Evolutionary conservation across 306 rosid species (phyloP).

Genomic region (Carpinus fangiana): DNA sequence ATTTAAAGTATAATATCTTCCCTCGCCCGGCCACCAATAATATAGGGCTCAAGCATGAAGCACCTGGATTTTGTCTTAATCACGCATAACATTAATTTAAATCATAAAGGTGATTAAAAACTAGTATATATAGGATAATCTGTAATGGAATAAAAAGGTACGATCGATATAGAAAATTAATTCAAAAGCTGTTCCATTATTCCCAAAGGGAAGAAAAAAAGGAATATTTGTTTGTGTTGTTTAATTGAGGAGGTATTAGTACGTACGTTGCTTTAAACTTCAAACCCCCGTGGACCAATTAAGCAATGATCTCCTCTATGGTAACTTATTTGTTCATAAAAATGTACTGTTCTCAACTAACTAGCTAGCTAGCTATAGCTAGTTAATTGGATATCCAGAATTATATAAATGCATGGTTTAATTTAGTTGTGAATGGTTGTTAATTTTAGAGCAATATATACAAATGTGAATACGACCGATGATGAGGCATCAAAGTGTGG

Average conservation of each 20-base stretch:
- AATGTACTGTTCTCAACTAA: too few relatives aligned
- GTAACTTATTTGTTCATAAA: too few relatives aligned
- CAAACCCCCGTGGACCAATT: too few relatives aligned
- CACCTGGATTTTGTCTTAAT: neutral
- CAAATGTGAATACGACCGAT: neutral
- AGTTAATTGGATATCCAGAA: too few relatives aligned
- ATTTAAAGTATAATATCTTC: neutral
- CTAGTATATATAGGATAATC: neutral
- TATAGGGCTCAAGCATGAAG: neutral
- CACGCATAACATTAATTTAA: neutral
- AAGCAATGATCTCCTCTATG: too few relatives aligned
- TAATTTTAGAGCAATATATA: neutral
- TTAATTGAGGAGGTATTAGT: too few relatives aligned
- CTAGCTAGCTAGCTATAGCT: too few relatives aligned
- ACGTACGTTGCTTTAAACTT: too few relatives aligned
- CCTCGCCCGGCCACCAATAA: neutral
- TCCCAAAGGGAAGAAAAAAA: neutral
- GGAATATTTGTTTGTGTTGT: too few relatives aligned
- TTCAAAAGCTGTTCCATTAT: slow-evolving; percentile 1
- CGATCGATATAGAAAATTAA: neutral
- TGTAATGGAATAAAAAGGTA: neutral
- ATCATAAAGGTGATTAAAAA: neutral
- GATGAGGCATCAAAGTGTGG: neutral
- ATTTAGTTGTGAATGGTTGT: neutral
- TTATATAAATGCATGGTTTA: too few relatives aligned